Evolutionary conservation across 108 stramenopile genomes (phyloP), one percentile per base, ranked within the genome.

Genomic region (Cyclostephanos tholiformis): DNA sequence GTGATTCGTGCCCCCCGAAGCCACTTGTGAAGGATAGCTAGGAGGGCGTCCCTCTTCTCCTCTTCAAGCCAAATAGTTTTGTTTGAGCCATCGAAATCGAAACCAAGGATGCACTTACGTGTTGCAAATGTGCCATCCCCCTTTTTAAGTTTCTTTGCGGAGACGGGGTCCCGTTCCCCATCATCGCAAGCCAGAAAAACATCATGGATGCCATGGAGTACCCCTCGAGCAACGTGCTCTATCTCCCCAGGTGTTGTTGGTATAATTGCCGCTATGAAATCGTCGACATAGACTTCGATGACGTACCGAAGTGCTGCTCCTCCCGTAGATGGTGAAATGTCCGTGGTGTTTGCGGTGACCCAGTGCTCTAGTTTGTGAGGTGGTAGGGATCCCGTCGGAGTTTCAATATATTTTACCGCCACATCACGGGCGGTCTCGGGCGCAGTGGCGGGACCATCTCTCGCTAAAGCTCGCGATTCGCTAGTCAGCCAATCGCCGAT

Each of bases 121-220:
- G 16, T 59, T 5, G 26, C 57, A 14, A 27, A 59, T 30, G 29
- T 16, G 4, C 57, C 27, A 12, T 87, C 83, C 0, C 76, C 83
- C 59, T 86, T 77, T 2, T 36, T 2, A 1, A 86, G 23, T 27
- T 84, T 86, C 53, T 82, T 86, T 0, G 67, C 16, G 6, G 83
- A 83, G 12, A 76, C 61, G 1, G 85, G 82, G 56, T 86, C 86
- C 36, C 17, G 0, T 11, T 4, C 38, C 7, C 41, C 58, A 5
- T 35, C 23, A 0, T 43, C 44, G 13, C 36, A 23, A 2, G 59
- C 36, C 0, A 57, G 70, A 27, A 78, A 73, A 0, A 78, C 77
- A 38, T 61, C 77, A 25, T 78, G 63, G 4, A 59, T 30, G 27
- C 27, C 16, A 10, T 9, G 6, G 29, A 78, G 8, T 0, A 67